phyloP scores from a whole-genome alignment of 2,329 filamentous ascomycete genomes.

The Ambrosiella beaveri region DNA sequence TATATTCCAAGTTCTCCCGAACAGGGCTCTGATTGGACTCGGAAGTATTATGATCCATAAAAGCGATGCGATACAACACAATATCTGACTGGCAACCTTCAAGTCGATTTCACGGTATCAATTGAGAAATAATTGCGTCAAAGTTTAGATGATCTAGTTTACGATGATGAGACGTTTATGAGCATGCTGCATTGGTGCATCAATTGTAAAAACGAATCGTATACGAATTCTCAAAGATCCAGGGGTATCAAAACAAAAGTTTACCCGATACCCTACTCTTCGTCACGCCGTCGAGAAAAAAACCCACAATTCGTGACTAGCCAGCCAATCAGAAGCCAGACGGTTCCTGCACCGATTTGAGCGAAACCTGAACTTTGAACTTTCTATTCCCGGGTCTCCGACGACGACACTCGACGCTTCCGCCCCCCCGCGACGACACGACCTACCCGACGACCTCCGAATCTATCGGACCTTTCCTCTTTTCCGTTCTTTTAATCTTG shows the following conservation, averaged over 20 bases:
- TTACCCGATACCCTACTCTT: background rate
- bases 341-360: background rate
- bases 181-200: background rate
- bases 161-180: too few species aligned
- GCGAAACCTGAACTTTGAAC: conserved; percentile 1
- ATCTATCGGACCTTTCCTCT: background rate
- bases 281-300: background rate
- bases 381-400: background rate
- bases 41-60: background rate
- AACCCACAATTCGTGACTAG: background rate
- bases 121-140: too few species aligned
- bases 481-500: background rate
- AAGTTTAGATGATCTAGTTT: too few species aligned
- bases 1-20: background rate
- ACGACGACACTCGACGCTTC: conserved; percentile 5
- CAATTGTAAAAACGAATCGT: background rate
- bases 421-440: background rate
- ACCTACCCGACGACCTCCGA: background rate
- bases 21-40: background rate
- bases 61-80: background rate
- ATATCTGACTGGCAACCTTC: background rate
- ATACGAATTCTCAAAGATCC: background rate
- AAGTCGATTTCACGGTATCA: too few species aligned
- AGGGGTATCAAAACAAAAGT: background rate
- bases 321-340: background rate